Evolutionary conservation across 768 basidiomycete species (phyloP), one percentile per base, ranked within the genome.

Genomic region (Leccinum truebloodii): DNA sequence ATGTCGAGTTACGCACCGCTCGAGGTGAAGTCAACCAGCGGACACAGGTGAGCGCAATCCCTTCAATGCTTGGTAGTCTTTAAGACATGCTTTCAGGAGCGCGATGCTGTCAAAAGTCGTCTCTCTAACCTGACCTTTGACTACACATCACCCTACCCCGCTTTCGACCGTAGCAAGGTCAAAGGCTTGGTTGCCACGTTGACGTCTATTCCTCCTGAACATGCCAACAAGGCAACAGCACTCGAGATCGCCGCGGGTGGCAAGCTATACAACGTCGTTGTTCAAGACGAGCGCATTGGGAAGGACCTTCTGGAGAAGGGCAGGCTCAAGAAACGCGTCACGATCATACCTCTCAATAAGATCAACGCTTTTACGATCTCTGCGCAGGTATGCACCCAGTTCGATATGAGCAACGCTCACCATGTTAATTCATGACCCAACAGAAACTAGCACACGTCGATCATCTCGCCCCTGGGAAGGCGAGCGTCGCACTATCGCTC

Each of bases 301-400:
- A 91, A 90, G 66, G 86, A 90, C 30, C 81, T 98, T 26, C 77
- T 98, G 52, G 84, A 90, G 70, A 86, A 89, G 52, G 87, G 88
- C 9, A 78, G 79, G 53, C 83, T 98, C 65, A 88, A 85, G 78
- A 94, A 90, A 74, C 86, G 95, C 20, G 91, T 96, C 20, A 97
- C 94, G 0, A 86, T 97, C 73, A 94, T 98, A 65, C 96, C 96
- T 0, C 78, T 99, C 52, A 96, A 89, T 74, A 96, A 94, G 78
- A 95, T 99, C 69, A 85, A 84, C 55, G 81, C 86, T 1, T 83
- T 80, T 65, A 82, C 73, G 44, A 77, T 86, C 55, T 69, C 79
- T 4, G 73, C 79, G 4, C 77, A 91, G 81, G 81, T 77, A 74
- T 66, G 73, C 59, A 20, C n/a, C 13, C 28, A 12, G 44, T 54